These are phyloP conservation scores for Suillus paluster DNA, from an alignment of 768 basidiomycete genomes.

Conservation along the genomic window DNA sequence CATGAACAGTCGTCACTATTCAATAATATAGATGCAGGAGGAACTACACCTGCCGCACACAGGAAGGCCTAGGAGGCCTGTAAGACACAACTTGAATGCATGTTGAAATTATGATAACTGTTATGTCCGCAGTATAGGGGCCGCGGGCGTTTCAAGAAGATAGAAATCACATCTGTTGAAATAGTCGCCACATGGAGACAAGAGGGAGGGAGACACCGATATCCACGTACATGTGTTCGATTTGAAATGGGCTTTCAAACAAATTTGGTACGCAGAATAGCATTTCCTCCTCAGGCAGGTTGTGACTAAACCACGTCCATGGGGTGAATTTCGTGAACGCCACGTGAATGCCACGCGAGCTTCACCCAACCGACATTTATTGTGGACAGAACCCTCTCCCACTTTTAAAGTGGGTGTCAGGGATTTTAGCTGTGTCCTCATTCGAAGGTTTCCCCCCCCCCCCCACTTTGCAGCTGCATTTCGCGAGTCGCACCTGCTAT, in stretches of 20 bases:
- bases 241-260: constrained; percentile 83
- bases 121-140: constrained; percentile 89
- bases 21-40: constrained; percentile 71
- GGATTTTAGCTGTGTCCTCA: too few relatives aligned
- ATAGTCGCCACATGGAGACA: constrained; percentile 22
- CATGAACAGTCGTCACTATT: constrained; percentile 42
- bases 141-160: constrained; percentile 87
- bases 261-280: constrained; percentile 80
- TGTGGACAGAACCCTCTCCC: too few relatives aligned
- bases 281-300: constrained; percentile 80
- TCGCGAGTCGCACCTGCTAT: too few relatives aligned
- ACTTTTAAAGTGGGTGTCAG: too few relatives aligned
- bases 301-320: too few relatives aligned
- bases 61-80: constrained; percentile 92
- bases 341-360: too few relatives aligned
- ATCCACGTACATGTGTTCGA: constrained; percentile 70
- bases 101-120: constrained; percentile 99
- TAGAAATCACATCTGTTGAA: constrained; percentile 66
- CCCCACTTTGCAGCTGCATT: too few relatives aligned
- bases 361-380: too few relatives aligned
- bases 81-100: constrained; percentile 92
- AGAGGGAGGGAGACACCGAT: constrained; percentile 55
- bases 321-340: too few relatives aligned
- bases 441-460: too few relatives aligned
- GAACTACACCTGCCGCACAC: constrained; percentile 76